Percentiles rank a stretch among this genome's conserved stretches.
Evolutionary conservation across 768 basidiomycete species (phyloP).

Genomic region (Amanita brunnescens): DNA sequence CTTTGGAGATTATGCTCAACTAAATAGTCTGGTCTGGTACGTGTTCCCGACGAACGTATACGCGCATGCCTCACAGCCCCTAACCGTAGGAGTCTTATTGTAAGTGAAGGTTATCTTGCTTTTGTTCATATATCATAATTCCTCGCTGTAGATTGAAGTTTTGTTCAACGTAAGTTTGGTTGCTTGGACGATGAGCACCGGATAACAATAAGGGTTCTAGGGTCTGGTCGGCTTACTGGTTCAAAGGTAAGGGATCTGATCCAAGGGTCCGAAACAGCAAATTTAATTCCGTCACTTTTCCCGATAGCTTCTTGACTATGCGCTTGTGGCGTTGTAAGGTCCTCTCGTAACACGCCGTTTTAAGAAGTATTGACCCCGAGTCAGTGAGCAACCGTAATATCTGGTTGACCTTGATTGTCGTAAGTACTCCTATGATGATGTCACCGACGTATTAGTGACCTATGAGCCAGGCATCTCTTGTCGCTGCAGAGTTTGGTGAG

Average conservation of each 20-base stretch:
- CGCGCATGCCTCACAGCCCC: not conserved
- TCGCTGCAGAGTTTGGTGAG: slow-evolving; percentile 20
- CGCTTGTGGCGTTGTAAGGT: slow-evolving; percentile 22
- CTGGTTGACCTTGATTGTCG: slow-evolving; percentile 13
- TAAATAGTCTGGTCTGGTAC: slow-evolving; percentile 33
- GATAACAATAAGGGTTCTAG: slow-evolving; percentile 14
- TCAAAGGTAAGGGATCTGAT: too few relatives aligned
- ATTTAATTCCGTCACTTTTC: not conserved
- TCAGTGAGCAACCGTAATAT: slow-evolving; percentile 20
- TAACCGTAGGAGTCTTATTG: slow-evolving; percentile 27
- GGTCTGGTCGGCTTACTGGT: too few relatives aligned
- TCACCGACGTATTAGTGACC: not conserved
- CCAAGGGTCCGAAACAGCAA: slow-evolving; percentile 26
- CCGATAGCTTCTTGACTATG: slow-evolving; percentile 19
- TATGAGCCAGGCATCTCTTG: slow-evolving; percentile 13
- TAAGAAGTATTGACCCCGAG: slow-evolving; percentile 1
- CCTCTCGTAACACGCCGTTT: not conserved
- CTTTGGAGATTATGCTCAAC: slow-evolving; percentile 20
- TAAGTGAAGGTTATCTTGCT: slow-evolving; percentile 12
- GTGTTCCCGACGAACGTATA: slow-evolving; percentile 9
- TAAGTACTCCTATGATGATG: slow-evolving; percentile 8
- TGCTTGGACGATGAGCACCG: not conserved
- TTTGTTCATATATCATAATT: not conserved
- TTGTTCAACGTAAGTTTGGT: slow-evolving; percentile 34
- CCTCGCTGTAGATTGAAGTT: slow-evolving; percentile 30